Conservation (phyloP, 1,284 basidiomycete species). For the Cutaneotrichosporon arboriforme region DNA sequence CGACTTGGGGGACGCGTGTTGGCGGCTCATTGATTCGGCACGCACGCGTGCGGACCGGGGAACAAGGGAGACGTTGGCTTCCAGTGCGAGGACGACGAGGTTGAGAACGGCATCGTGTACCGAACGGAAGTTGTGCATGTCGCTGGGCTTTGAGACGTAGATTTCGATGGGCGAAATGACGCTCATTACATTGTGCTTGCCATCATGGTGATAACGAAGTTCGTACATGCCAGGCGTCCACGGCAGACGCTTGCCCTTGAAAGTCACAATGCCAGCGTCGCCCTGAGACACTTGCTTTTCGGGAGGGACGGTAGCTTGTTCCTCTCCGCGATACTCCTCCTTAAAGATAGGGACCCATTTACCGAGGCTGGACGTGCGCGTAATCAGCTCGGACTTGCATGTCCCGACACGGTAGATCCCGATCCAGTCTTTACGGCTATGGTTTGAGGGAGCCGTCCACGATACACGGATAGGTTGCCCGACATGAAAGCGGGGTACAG, state of each 20-base stretch:
- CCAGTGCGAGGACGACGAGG: conserved; percentile 79
- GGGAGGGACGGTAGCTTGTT: conserved; percentile 53
- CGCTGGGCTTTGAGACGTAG: conserved; percentile 47
- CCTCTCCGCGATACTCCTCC: conserved; percentile 89
- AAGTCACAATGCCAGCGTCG: conserved; percentile 62
- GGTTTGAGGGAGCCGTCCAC: conserved; percentile 81
- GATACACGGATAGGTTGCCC: conserved; percentile 81
- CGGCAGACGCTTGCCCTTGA: conserved; percentile 71
- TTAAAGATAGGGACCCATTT: conserved; percentile 88
- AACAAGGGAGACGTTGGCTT: conserved; percentile 73
- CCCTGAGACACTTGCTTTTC: conserved; percentile 43
- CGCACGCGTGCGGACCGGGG: conserved; percentile 56
- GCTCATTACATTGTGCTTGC: conserved; percentile 93
- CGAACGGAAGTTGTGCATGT: conserved; percentile 57
- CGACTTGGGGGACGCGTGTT: neutral
- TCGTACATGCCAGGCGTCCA: conserved; percentile 86
- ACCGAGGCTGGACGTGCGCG: conserved; percentile 78
- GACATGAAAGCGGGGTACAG: conserved; percentile 63
- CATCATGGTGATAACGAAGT: conserved; percentile 74
- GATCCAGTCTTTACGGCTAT: conserved; percentile 95
- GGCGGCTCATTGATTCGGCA: neutral
- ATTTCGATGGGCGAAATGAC: conserved; percentile 78
- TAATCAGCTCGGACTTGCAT: conserved; percentile 73
- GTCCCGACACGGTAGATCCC: conserved; percentile 89
- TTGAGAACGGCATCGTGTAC: conserved; percentile 63